Evolutionary conservation across 2,329 filamentous ascomycete genomes (phyloP), one percentile per base, ranked within the genome.

Genomic region (Alternaria consortialis): DNA sequence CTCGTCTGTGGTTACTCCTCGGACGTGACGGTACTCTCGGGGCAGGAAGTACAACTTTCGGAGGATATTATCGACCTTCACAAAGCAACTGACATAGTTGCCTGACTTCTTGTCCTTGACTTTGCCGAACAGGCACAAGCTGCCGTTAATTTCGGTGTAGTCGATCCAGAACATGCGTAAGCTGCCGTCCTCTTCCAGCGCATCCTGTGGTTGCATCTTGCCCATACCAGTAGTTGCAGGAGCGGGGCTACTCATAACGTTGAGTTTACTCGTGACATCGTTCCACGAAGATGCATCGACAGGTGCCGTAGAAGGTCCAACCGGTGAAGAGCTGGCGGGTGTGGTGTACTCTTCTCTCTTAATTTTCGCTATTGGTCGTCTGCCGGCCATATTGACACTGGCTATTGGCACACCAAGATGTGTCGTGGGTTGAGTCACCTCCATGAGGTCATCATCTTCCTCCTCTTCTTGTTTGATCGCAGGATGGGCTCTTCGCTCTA

Each of bases 161-260:
- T 99, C 95, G 7, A 92, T 91, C 95, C 95, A 99, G 82, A 97
- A 99, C 83, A 99, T 93, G 68, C 90, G 90, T 31, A 99, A 84
- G 69, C 91, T 96, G 36, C 94, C 95, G 73, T 99, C 94, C 64
- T 92, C 89, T 77, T 98, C 94, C n/a, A 97, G 81, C n/a, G 92
- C 93, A 78, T 97, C 91, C 64, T 91, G 87, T 59, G 92, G 86
- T 65, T 90, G 88, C 50, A 97, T 85, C 80, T 98, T 99, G 40
- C 93, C 93, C 66, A 92, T 87, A 8, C 82, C 84, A 8, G 83
- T 84, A 27, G 83, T 83, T 66, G 93, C 90, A 3, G 87, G 77
- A 5, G 86, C 83, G 4, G 92, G 89, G 72, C 89, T 93, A 77
- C 87, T 93, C 66, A 95, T 84, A 37, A 97, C 90, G 70, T 97